A percentile compares a stretch with the other conserved stretches of the same genome.
Conservation (phyloP, 2,329 filamentous ascomycete species). For the Endocalyx cinctus region DNA sequence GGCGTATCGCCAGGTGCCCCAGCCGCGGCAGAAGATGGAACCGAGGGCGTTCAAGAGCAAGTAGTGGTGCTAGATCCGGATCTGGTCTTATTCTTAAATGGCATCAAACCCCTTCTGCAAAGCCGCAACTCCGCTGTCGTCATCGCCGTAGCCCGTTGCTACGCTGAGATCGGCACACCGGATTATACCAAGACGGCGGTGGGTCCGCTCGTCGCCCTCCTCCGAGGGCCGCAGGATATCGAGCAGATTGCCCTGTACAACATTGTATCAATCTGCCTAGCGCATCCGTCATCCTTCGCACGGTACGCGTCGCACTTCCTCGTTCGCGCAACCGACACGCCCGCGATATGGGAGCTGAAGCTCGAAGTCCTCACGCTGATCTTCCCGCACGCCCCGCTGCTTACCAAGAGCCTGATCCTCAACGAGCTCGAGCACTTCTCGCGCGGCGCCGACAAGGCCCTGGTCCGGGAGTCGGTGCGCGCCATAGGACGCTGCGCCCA, state of each 20-base stretch:
- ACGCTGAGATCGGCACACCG: conserved; percentile 75
- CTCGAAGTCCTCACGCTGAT: conserved; percentile 86
- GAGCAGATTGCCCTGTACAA: conserved; percentile 90
- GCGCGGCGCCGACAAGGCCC: conserved; percentile 63
- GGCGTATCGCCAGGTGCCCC: no score
- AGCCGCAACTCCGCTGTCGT: conserved; percentile 93
- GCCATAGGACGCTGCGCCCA: conserved; percentile 94
- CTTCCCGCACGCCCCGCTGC: conserved; percentile 73
- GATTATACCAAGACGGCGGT: conserved; percentile 72
- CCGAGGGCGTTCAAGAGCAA: conserved; percentile 46
- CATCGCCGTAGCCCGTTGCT: conserved; percentile 79
- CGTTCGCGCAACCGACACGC: conserved; percentile 71
- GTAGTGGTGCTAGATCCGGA: conserved; percentile 72
- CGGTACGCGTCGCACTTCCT: conserved; percentile 88
- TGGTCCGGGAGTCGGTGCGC: conserved; percentile 84
- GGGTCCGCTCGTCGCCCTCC: conserved; percentile 78
- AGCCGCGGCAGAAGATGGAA: conserved; percentile 38
- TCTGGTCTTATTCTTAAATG: conserved; percentile 72
- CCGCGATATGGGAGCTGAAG: conserved; percentile 85
- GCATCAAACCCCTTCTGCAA: conserved; percentile 78
- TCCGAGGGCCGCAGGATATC: conserved; percentile 81
- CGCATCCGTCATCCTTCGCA: conserved; percentile 73
- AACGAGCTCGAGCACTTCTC: conserved; percentile 94
- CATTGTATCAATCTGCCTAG: conserved; percentile 85
- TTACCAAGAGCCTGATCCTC: conserved; percentile 79